phyloP scores from a whole-genome alignment of 2,329 filamentous ascomycete species.

The Leptographium radiaticola region DNA sequence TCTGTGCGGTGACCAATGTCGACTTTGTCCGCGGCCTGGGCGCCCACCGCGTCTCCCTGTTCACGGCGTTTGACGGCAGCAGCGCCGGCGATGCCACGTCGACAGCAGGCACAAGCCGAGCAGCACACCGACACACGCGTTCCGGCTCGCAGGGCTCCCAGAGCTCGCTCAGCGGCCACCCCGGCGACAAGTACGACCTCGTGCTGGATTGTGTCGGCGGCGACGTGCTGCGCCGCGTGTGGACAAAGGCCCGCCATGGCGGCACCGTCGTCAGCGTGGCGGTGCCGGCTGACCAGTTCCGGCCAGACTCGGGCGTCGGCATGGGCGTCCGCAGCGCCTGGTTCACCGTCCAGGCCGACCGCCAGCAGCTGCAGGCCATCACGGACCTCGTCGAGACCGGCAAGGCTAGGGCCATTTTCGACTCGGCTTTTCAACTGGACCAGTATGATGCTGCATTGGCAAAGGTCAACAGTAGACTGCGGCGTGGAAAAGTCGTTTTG shows the following conservation, averaged over 20 bases:
- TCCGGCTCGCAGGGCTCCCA: not conserved
- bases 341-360: constrained; percentile 7
- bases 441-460: constrained; percentile 10
- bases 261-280: constrained; percentile 12
- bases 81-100: not conserved
- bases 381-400: constrained; percentile 9
- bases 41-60: constrained; percentile 11
- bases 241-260: constrained; percentile 7
- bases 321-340: constrained; percentile 7
- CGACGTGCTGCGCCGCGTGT: constrained; percentile 7
- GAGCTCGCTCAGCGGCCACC: not conserved
- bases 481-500: constrained; percentile 11
- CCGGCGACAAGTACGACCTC: constrained; percentile 9
- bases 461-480: constrained; percentile 5
- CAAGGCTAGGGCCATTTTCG: constrained; percentile 4
- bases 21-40: constrained; percentile 10
- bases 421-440: constrained; percentile 9
- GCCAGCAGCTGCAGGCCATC: constrained; percentile 10
- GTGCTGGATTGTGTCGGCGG: constrained; percentile 14
- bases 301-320: constrained; percentile 8
- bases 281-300: constrained; percentile 4
- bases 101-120: not conserved
- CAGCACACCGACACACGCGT: not conserved
- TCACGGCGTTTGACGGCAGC: not conserved
- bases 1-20: constrained; percentile 8